Evolutionary conservation across 768 basidiomycete species (phyloP), one percentile per base, ranked within the genome.

Genomic region (Phylloporus scabripes): DNA sequence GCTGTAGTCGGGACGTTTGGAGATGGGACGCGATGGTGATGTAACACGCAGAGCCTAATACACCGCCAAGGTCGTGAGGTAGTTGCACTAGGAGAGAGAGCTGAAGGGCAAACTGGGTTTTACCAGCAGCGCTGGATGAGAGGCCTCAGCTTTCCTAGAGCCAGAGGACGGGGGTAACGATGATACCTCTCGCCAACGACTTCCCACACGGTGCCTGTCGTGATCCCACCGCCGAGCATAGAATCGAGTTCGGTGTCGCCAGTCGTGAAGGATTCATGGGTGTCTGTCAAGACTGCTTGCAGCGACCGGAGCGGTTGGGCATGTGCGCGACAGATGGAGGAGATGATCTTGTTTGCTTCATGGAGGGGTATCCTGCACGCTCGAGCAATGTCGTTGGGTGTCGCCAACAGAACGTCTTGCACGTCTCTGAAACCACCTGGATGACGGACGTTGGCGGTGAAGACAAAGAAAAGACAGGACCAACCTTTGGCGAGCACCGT

Each of bases 71-170:
- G 38, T 65, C 60, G 40, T 18, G 59, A 20, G 87, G 81, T 0
- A 89, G 73, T 62, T 97, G 94, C 1, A 88, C 85, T 18, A 79
- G 73, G 26, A 95, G 71, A 4, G 90, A 81, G 17, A 92, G 76
- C 56, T 94, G 92, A 12, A 99, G 73, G 4, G 87, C 88, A 5
- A 98, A 68, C 59, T 98, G 93, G 1, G 92, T 92, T 70, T 99
- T 99, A 33, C 96, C 96, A 23, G 95, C 83, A 20, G 92, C 85
- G 62, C 96, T 99, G 62, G 14, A 34, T 28, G 34, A 41, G 46
- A 29, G 10, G 15, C 26, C 31, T 60, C 36, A 62, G 44, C 17
- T 28, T 23, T 33, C 18, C 7, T 24, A 36, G 38, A 48, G 44
- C 17, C 17, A 45, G 20, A 20, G 37, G 33, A 21, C 10, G 28